Conservation (phyloP, 2,329 filamentous ascomycete genomes). For the Cercospora beticola region DNA sequence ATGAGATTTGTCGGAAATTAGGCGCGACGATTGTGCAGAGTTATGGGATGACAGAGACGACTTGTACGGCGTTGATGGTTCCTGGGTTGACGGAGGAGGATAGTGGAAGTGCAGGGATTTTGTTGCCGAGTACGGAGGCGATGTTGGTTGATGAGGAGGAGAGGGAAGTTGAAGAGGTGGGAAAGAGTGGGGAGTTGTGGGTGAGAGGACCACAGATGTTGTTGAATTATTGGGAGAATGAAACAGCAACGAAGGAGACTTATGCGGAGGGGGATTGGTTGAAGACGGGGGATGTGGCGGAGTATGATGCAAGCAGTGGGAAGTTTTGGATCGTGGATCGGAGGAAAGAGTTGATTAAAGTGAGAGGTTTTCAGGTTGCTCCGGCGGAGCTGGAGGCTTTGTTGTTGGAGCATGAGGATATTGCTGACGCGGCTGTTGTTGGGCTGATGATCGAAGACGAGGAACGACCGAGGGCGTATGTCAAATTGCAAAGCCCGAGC, state of each 20-base stretch:
- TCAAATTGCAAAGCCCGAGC: conserved; percentile 41
- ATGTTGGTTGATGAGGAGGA: conserved; percentile 44
- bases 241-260: conserved; percentile 40
- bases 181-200: conserved; percentile 68
- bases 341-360: conserved; percentile 44
- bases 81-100: conserved; percentile 46
- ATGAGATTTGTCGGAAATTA: conserved; percentile 13
- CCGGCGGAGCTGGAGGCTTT: conserved; percentile 38
- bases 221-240: conserved; percentile 74
- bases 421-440: conserved; percentile 57
- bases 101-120: conserved; percentile 47
- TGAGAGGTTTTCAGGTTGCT: conserved; percentile 40
- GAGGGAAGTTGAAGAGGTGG: conserved; percentile 42
- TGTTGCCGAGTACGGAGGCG: conserved; percentile 41
- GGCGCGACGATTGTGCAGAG: conserved; percentile 14
- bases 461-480: conserved; percentile 56
- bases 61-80: conserved; percentile 69
- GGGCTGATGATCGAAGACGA: conserved; percentile 51
- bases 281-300: conserved; percentile 38
- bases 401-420: conserved; percentile 51
- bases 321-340: conserved; percentile 39
- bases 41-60: conserved; percentile 80
- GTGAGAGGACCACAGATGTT: conserved; percentile 70
- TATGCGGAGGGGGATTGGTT: conserved; percentile 41
- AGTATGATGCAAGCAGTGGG: conserved; percentile 27